These are phyloP conservation scores for Coprinopsis cinerea DNA, from an alignment of 768 basidiomycete species.

Conservation along the genomic window DNA sequence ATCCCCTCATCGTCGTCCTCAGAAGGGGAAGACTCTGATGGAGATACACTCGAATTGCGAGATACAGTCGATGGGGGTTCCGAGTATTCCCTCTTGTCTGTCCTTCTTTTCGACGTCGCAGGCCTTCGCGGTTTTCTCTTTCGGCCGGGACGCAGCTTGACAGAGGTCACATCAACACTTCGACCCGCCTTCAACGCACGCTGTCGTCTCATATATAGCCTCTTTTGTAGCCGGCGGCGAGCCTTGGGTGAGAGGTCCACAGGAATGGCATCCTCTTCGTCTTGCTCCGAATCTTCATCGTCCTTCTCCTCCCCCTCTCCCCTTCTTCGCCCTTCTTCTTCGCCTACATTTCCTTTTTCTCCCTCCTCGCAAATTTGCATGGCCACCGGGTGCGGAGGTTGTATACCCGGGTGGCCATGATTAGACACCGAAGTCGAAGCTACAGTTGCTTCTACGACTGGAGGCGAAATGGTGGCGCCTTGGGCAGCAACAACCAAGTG, in stretches of 20 bases:
- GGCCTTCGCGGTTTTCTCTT: slow-evolving; percentile 17
- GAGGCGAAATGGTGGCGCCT: too few species aligned
- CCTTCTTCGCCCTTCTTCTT: too few species aligned
- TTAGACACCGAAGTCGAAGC: neutral
- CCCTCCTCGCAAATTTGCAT: slow-evolving; percentile 2
- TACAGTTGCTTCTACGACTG: neutral
- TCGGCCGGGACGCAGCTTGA: slow-evolving; percentile 34
- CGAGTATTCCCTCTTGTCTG: neutral
- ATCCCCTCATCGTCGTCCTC: neutral
- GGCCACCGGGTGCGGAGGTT: neutral
- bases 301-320: neutral
- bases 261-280: slow-evolving; percentile 10
- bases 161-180: slow-evolving; percentile 20
- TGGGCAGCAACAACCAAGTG: too few species aligned
- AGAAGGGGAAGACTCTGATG: neutral
- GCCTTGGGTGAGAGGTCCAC: slow-evolving; percentile 27
- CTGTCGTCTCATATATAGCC: slow-evolving; percentile 68
- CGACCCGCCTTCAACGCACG: slow-evolving; percentile 45
- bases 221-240: slow-evolving; percentile 52
- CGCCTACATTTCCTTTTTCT: slow-evolving; percentile 9
- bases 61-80: neutral
- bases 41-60: neutral
- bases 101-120: slow-evolving; percentile 16
- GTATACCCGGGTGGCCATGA: neutral
- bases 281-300: slow-evolving; percentile 5